These are phyloP conservation scores for Boletus vinaceobasis DNA, from an alignment of 768 basidiomycete genomes.

Conservation along the genomic window DNA sequence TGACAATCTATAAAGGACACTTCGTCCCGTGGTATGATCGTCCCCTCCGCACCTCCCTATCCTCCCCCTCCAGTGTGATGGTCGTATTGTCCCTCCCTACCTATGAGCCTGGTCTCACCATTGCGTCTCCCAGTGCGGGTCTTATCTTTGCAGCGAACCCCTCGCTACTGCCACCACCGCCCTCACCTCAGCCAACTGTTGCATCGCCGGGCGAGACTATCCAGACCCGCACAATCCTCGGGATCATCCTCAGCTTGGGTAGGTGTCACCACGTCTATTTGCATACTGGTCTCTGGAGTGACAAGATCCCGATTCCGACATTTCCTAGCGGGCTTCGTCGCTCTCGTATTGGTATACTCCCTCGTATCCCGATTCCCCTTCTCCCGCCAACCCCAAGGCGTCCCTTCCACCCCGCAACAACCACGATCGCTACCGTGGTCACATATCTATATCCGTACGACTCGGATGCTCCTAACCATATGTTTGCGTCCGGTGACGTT, in stretches of 20 bases:
- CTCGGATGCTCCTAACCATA: not conserved
- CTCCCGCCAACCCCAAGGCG: not conserved
- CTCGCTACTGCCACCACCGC: not conserved
- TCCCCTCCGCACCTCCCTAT: no score
- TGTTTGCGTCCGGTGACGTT: not conserved
- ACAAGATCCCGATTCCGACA: not conserved
- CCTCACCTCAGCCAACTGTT: not conserved
- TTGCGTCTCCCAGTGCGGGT: not conserved
- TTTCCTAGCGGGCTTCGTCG: slow-evolving; percentile 10
- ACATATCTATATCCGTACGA: not conserved
- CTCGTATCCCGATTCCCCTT: slow-evolving; percentile 1
- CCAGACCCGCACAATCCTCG: slow-evolving; percentile 8
- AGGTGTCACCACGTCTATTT: not conserved
- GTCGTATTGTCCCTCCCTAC: not conserved
- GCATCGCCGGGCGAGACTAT: not conserved
- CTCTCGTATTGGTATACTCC: slow-evolving; percentile 4
- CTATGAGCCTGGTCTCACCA: no score
- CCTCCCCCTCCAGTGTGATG: not conserved
- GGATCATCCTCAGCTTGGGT: slow-evolving; percentile 15
- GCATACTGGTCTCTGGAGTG: not conserved
- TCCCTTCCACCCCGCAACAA: no score
- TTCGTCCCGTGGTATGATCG: no score
- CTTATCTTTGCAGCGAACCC: not conserved
- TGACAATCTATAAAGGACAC: no score
- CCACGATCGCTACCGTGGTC: not conserved